Base-by-base conservation (phyloP, 148 eudicot genomes). In the Oxyria digyna region DNA sequence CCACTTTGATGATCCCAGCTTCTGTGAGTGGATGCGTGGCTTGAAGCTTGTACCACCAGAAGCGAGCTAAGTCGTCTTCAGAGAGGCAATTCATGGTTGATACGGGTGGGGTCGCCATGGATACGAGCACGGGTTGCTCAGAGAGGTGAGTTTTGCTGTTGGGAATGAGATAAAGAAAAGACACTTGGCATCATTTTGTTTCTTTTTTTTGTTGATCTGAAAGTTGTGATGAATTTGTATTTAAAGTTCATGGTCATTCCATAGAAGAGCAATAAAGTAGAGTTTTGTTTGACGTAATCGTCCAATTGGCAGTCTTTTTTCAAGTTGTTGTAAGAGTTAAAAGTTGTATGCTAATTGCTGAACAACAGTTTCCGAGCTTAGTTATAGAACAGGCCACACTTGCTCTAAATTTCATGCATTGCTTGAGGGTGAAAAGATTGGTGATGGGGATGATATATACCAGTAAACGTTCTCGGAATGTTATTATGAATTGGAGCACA, bases 21-120 rank as follows among this genome's bases (percentile, higher is more conserved):
- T 88, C 82, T 90, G 92, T 64, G 98, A 94, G 81, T 94, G 98
- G 98, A 88, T 90, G 96, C 90, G 96, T 12, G 81, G 85, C 73
- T 80, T 94, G 78, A 94, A 88, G 83, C 87, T 94, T 55, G 77
- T 82, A 75, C 90, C 98, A 68, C 98, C 98, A 1, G 96, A 88
- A 72, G 85, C 92, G 32, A 79, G 69, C 62, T 78, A 72, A 64
- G 18, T 26, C 65, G 18, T 26, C 65, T 35, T 35, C 38, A 2
- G 37, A 13, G 1, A 12, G 38, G 31, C 9, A 35, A 35, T 35
- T 6, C 38, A 35, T 35, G 38, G n/a, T 35, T 35, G 38, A 6
- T 35, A 6, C 38, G 38, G 38, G 38, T 35, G 38, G n/a, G n/a
- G n/a, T n/a, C n/a, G n/a, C n/a, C n/a, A n/a, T n/a, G n/a, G n/a